Base-by-base conservation (phyloP, 768 basidiomycete species). In the Mycena galopus region DNA sequence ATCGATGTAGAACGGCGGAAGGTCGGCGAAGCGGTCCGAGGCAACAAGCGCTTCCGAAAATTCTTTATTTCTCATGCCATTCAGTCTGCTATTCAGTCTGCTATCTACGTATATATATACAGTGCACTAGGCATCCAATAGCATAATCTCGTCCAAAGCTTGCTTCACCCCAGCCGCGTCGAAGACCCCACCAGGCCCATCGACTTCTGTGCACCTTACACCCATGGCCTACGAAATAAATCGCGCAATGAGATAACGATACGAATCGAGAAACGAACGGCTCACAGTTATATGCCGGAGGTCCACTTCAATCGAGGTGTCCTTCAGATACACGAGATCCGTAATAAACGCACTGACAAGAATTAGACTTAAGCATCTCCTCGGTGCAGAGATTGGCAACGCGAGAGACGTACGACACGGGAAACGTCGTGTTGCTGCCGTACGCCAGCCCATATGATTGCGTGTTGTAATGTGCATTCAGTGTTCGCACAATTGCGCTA, bases 251-350 rank as follows among this genome's bases (percentile, higher is more conserved):
- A 61, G 21, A n/a, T 51, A 63, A 55, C 30, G 58, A 60, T 27
- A 65, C 32, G 47, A 39, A 14, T 16, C 39, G n/a, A n/a, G n/a
- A n/a, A n/a, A n/a, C n/a, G n/a, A 59, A 55, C 51, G n/a, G 80
- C 91, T 78, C 76, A 95, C 96, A 51, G 87, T 88, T 57, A 96
- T 88, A 12, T 80, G 81, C 56, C 80, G 79, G 44, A 86, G 84
- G 78, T 97, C 92, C 27, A 97, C 90, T 0, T 81, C 73, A 11
- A 98, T 88, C 11, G 78, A 77, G 4, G 91, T 88, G 2, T 88
- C 91, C 76, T 89, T 87, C 12, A 96, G 86, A 81, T 93, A 93
- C 5, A 96, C 89, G 30, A 98, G 80, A 81, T 97, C 95, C 7
- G 95, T 96, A 71, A 98, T 84, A 78, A 96, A 95, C 1, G 94